These are phyloP conservation scores for Rhizophagus sp. DNA, from an alignment of 192 early-diverging fungal species.

Conservation along the genomic window DNA sequence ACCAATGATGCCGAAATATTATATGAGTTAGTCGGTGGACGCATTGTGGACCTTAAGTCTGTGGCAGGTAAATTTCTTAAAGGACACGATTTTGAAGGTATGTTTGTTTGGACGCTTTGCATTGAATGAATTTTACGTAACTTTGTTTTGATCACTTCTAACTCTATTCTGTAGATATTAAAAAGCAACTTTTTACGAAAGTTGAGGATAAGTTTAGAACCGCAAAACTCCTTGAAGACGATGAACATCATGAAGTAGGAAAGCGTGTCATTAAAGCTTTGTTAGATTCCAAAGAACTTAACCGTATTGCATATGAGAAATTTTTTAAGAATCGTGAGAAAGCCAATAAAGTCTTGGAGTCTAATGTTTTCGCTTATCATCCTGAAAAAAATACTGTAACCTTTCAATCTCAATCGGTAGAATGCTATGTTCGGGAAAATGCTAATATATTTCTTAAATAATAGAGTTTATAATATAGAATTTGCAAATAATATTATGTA, in stretches of 20 bases:
- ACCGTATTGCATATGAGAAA: not conserved
- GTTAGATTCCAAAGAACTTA: not conserved
- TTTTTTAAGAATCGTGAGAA: not conserved
- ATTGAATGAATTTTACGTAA: no score
- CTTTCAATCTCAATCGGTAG: not conserved
- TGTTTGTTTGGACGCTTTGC: not conserved
- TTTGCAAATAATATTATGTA: no score
- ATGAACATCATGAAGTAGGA: not conserved
- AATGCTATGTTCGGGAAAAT: not conserved
- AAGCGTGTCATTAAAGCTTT: not conserved
- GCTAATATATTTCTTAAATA: not conserved
- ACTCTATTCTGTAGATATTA: not conserved
- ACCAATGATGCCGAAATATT: not conserved
- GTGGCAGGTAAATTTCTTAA: not conserved
- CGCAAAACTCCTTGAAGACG: not conserved
- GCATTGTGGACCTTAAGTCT: not conserved
- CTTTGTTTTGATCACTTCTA: no score
- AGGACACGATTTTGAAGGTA: not conserved
- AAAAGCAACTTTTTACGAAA: not conserved
- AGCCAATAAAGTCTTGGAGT: not conserved
- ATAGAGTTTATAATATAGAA: no score
- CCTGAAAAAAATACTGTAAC: not conserved
- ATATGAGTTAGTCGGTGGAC: slow-evolving; percentile 1
- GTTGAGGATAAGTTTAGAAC: not conserved
- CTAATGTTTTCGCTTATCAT: not conserved